Evolutionary conservation across 2,329 filamentous ascomycete genomes (phyloP).

Genomic region (Sordariomycetes sp.): DNA sequence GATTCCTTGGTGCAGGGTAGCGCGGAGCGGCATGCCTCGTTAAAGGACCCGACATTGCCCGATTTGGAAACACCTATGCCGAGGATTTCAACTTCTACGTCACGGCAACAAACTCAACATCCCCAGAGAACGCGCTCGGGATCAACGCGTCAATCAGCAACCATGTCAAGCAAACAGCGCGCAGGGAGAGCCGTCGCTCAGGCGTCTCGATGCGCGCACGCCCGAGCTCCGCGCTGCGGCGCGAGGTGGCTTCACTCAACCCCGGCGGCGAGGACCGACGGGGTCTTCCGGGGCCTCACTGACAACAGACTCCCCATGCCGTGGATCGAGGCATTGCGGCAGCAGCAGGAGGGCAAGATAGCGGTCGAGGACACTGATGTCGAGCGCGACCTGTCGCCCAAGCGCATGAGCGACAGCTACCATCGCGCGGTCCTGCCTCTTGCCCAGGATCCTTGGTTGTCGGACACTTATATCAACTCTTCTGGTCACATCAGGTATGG

Average conservation of each 20-base stretch:
- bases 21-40: too few relatives aligned
- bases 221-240: too few relatives aligned
- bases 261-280: slow-evolving; percentile 12
- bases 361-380: slow-evolving; percentile 6
- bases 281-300: slow-evolving; percentile 16
- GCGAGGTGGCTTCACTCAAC: not conserved
- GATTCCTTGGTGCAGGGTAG: too few relatives aligned
- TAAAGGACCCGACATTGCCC: too few relatives aligned
- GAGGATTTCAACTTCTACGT: too few relatives aligned
- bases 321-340: slow-evolving; percentile 17
- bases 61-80: too few relatives aligned
- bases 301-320: slow-evolving; percentile 15
- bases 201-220: too few relatives aligned
- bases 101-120: too few relatives aligned
- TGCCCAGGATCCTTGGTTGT: slow-evolving; percentile 65
- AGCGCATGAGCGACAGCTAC: slow-evolving; percentile 20
- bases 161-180: too few relatives aligned
- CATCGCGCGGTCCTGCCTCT: slow-evolving; percentile 44
- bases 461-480: slow-evolving; percentile 70
- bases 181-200: too few relatives aligned
- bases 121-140: too few relatives aligned
- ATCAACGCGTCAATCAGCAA: too few relatives aligned
- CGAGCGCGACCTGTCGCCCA: slow-evolving; percentile 15
- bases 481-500: slow-evolving; percentile 56
- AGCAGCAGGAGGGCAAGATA: slow-evolving; percentile 10